Conservation (phyloP, 495 filamentous ascomycete genomes). For the Hypomontagnella submonticulosa region DNA sequence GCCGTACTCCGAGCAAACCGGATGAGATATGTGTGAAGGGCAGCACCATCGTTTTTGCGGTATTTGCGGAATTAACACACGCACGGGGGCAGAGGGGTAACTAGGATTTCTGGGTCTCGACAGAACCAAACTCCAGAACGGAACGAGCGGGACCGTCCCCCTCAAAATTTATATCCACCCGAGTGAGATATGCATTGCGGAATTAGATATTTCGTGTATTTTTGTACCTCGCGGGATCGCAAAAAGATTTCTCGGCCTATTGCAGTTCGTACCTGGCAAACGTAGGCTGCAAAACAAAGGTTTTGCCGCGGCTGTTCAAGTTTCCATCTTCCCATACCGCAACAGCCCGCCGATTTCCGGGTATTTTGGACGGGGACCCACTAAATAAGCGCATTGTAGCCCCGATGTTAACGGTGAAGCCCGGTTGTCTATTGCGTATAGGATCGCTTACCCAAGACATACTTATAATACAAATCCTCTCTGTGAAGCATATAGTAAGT, state of each 20-base stretch:
- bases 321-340: conserved; percentile 7
- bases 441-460: background rate
- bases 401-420: conserved; percentile 19
- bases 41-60: background rate
- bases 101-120: background rate
- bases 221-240: background rate
- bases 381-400: conserved; percentile 28
- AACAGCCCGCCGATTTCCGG: conserved; percentile 31
- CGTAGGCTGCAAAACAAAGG: background rate
- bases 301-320: background rate
- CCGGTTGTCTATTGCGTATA: conserved; percentile 9
- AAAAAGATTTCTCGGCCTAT: conserved; percentile 4
- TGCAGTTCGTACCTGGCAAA: background rate
- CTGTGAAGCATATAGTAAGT: background rate
- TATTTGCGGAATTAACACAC: background rate
- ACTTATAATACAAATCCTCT: too few relatives aligned
- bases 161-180: conserved; percentile 16
- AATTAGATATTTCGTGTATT: background rate
- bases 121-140: background rate
- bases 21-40: background rate
- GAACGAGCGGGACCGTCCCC: background rate
- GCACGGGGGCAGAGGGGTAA: background rate
- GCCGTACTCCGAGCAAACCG: conserved; percentile 1
- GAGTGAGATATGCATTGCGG: background rate
- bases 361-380: conserved; percentile 10